phyloP scores from a whole-genome alignment of 257 asterid genomes.

The Fraxinus pennsylvanica region DNA sequence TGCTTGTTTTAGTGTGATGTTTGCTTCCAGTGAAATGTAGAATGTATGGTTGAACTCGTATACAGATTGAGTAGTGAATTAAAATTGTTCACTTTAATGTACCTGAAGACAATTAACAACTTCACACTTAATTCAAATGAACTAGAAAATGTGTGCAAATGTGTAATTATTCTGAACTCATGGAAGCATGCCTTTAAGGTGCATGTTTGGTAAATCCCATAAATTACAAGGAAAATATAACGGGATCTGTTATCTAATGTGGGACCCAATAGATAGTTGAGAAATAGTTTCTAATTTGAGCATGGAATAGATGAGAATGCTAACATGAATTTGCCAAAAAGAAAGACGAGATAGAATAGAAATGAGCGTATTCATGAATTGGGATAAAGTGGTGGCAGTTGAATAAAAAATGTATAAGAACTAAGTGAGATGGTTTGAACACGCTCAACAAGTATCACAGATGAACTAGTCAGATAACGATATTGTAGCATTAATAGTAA shows the following conservation, averaged over 20 bases:
- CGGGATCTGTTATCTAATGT: not conserved
- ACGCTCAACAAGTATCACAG: not conserved
- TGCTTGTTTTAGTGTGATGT: not conserved
- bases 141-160: not conserved
- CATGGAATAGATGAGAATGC: not conserved
- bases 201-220: not conserved
- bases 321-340: not conserved
- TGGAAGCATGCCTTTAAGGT: not conserved
- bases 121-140: not conserved
- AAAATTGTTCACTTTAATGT: not conserved
- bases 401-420: not conserved
- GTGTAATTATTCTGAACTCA: not conserved
- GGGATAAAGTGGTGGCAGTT: not conserved
- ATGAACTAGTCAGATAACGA: not conserved
- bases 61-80: not conserved
- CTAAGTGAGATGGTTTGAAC: not conserved
- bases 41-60: not conserved
- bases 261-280: not conserved
- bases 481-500: not conserved
- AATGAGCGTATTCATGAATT: not conserved
- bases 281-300: not conserved
- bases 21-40: constrained; percentile 6
- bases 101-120: not conserved
- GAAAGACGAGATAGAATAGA: not conserved
- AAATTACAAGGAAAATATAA: not conserved